phyloP scores from a whole-genome alignment of 305 asterid species.

The Fraxinus dipetala region DNA sequence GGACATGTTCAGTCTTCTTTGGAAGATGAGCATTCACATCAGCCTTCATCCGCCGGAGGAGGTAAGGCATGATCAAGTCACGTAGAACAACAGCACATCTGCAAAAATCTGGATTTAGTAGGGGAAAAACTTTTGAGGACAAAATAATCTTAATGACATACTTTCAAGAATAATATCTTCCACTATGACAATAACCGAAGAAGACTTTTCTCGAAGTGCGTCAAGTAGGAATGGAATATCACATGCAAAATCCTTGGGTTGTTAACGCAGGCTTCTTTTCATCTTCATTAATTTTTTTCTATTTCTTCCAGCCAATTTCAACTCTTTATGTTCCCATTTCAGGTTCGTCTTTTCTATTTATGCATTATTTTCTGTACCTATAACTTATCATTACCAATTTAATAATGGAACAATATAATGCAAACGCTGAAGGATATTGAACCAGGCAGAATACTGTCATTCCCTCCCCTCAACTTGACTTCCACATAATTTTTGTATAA shows the following conservation, averaged over 20 bases:
- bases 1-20: constrained; percentile 94
- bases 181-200: neutral
- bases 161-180: constrained; percentile 11
- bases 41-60: constrained; percentile 91
- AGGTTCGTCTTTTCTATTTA: neutral
- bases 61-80: constrained; percentile 97
- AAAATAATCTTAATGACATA: neutral
- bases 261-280: constrained; percentile 5
- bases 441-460: constrained; percentile 5
- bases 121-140: constrained; percentile 13
- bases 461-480: neutral
- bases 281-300: neutral
- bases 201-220: constrained; percentile 6
- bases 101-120: constrained; percentile 27
- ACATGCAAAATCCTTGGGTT: constrained; percentile 15
- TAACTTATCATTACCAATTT: neutral
- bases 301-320: constrained; percentile 9
- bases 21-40: constrained; percentile 89
- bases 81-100: constrained; percentile 97
- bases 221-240: neutral
- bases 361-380: neutral
- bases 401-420: neutral
- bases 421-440: neutral
- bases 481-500: neutral
- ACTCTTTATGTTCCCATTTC: neutral